Base-by-base conservation (phyloP, 2,329 filamentous ascomycete species). In the Ascochyta viciae-villosae region DNA sequence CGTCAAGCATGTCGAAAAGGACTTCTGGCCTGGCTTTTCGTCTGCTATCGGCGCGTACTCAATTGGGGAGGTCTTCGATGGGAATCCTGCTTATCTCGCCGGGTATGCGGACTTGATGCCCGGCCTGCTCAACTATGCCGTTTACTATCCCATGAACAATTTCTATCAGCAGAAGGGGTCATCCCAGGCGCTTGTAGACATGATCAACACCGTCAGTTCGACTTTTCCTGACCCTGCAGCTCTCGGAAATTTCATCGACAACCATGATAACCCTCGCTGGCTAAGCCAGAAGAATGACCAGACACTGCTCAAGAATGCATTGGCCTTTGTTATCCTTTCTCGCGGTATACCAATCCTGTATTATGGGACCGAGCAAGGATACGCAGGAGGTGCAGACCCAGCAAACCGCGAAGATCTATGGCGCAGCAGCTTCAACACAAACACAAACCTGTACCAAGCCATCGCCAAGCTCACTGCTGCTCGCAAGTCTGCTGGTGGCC, bases 121-220 rank as follows among this genome's bases (percentile, higher is more conserved):
- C n/a, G 85, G 85, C 13, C 72, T 89, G 27, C 74, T 89, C 57
- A 87, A 89, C 74, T 89, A 87, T 61, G 80, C 84, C 0, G 71
- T 77, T 63, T 84, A 77, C 62, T 78, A 77, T 50, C 66, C 71
- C 0, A 71, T 77, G 67, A 76, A 71, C 50, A 68, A 66, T 31
- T 74, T 74, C 43, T 76, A 73, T 59, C 70, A 72, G 40, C 71
- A 74, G 38, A 69, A 55, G 27, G 67, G 67, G 15, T 68, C 62
- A 8, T 55, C 71, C 4, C 68, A 74, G 50, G 66, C 58, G 13
- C 66, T 77, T 2, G 72, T 76, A 9, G 68, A 74, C 47, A 74
- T 74, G 63, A 65, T 73, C 57, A 67, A 76, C 54, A 65, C 63
- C 2, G 66, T 78, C 31, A 64, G 63, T 60, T 61, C 58, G 10